Base-by-base conservation (phyloP, 345 rosid species). In the Atalantia buxifolia region DNA sequence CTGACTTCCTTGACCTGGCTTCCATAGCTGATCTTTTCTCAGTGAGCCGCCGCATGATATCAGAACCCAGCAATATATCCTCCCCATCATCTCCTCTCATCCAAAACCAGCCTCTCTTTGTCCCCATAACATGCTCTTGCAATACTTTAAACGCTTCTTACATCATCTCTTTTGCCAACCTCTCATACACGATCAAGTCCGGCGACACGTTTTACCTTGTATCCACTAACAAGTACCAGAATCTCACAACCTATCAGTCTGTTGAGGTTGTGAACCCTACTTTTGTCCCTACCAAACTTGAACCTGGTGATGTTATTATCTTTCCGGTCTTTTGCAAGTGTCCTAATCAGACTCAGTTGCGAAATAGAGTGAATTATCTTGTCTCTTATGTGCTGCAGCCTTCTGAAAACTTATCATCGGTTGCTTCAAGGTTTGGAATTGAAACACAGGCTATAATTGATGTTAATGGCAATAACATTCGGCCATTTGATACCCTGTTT, bases 281-380 rank as follows among this genome's bases (percentile, higher is more conserved):
- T 22, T 75, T 87, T 21, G 66, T 86, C 63, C 85, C 92, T 9
- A 88, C 91, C 14, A 1, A 42, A 5, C 88, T 92, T 42, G 18
- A 30, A 1, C 2, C 84, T n/a, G 95, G 95, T 13, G 85, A 31
- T 38, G 50, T 69, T 9, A 84, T 81, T 10, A 55, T 72, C 69
- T 86, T 92, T 68, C 96, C 96, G 2, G 66, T 89, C 72, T 90
- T 92, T 77, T 92, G 92, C 82, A 87, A 82, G 88, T 92, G 96
- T 45, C 92, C 92, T 13, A 82, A 87, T 80, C 74, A 24, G 72
- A 87, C 87, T 57, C 90, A 84, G 72, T 27, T 33, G 65, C 65
- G 53, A 25, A 78, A 63, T 42, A 67, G 64, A 72, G 81, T 80
- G 66, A 90, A 77, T 45, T 83, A 69, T 74, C 82, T 92, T 62